phyloP scores from a whole-genome alignment of 2,329 filamentous ascomycete genomes.

The Aureobasidium sp. region DNA sequence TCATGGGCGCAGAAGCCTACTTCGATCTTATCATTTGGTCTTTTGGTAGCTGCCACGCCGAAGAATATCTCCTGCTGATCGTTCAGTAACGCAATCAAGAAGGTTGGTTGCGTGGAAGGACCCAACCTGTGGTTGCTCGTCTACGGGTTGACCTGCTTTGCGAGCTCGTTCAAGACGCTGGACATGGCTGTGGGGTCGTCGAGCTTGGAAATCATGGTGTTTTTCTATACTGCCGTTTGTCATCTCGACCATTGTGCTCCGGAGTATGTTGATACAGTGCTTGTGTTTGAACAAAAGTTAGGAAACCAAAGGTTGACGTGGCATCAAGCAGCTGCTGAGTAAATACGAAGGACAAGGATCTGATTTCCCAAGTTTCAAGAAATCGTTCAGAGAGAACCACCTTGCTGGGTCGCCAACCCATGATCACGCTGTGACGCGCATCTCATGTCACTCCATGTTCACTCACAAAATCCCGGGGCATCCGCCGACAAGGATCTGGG shows the following conservation, averaged over 20 bases:
- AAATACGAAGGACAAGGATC: background rate
- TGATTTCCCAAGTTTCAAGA: background rate
- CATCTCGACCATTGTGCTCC: background rate
- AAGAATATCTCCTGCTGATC: conserved; percentile 41
- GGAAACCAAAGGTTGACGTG: background rate
- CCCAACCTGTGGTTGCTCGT: background rate
- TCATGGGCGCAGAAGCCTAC: conserved; percentile 66
- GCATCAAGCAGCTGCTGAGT: background rate
- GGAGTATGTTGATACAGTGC: background rate
- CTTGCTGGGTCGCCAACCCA: background rate
- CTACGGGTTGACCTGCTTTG: background rate
- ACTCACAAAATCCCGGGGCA: background rate
- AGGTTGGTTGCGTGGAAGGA: background rate
- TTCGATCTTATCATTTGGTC: conserved; percentile 44
- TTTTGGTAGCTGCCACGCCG: conserved; percentile 51
- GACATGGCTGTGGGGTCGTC: background rate
- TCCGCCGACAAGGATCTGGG: background rate
- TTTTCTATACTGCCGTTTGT: background rate
- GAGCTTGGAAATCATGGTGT: conserved; percentile 8
- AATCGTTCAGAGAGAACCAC: background rate
- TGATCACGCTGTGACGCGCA: background rate
- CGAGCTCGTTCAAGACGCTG: background rate
- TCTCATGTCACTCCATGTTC: background rate
- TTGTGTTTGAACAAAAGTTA: too few species aligned
- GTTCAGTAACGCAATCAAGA: background rate